Conservation (phyloP, 1,284 basidiomycete genomes). For the Cystobasidiaceae sp. region DNA sequence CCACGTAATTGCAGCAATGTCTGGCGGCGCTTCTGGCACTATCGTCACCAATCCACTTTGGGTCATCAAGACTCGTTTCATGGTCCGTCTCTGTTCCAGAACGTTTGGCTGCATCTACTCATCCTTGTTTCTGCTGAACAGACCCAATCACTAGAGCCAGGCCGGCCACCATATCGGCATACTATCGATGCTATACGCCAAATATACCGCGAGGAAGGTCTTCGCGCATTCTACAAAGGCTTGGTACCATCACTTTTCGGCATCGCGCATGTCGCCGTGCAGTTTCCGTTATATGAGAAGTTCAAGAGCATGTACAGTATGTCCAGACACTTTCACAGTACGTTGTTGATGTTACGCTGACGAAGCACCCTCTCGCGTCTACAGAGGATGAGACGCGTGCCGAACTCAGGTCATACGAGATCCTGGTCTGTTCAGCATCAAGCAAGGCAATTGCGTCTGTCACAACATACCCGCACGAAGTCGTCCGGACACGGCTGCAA, state of each 20-base stretch:
- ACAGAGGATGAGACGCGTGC: neutral
- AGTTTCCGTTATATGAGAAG: conserved; percentile 92
- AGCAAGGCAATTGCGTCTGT: conserved; percentile 92
- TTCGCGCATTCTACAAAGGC: conserved; percentile 82
- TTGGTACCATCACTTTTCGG: conserved; percentile 81
- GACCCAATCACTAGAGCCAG: conserved; percentile 59
- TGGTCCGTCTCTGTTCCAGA: conserved; percentile 59
- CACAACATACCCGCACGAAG: conserved; percentile 92
- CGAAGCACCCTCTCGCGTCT: neutral
- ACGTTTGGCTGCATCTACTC: neutral
- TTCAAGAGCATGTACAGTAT: conserved; percentile 75
- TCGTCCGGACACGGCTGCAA: conserved; percentile 84
- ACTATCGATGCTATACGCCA: conserved; percentile 78
- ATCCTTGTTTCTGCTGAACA: neutral
- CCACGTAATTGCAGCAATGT: conserved; percentile 88
- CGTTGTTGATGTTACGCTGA: neutral
- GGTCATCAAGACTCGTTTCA: conserved; percentile 96
- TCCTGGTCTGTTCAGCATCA: conserved; percentile 76
- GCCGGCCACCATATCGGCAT: conserved; percentile 71
- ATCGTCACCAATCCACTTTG: conserved; percentile 87
- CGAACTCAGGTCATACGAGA: conserved; percentile 62
- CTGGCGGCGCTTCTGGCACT: conserved; percentile 82
- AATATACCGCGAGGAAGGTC: conserved; percentile 80
- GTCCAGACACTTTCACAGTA: conserved; percentile 45
- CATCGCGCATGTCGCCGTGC: conserved; percentile 85